A percentile compares a stretch with the other conserved stretches of the same genome.
Evolutionary conservation across 495 filamentous ascomycete genomes (phyloP).

Genomic region (Penicillium subrubescens): DNA sequence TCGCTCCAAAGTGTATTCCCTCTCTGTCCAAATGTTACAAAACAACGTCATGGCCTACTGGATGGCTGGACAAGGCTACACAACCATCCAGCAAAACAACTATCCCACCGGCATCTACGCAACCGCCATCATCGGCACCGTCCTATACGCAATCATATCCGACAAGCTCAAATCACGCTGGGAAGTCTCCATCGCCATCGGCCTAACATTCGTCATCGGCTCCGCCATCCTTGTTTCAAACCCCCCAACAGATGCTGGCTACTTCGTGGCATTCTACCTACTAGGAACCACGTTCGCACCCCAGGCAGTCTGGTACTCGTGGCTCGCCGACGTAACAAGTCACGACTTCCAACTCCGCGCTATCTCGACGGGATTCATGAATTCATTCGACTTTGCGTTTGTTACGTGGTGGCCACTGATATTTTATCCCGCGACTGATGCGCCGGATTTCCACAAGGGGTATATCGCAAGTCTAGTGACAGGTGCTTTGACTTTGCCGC

Average conservation of each 20-base stretch:
- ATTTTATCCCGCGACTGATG: constrained; percentile 38
- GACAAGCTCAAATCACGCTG: constrained; percentile 37
- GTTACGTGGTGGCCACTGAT: constrained; percentile 43
- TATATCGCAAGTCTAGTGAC: constrained; percentile 40
- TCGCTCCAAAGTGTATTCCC: constrained; percentile 30
- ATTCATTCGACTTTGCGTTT: constrained; percentile 42
- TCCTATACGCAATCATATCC: constrained; percentile 38
- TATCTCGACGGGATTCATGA: constrained; percentile 42
- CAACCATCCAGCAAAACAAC: constrained; percentile 38
- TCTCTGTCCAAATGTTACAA: constrained; percentile 34
- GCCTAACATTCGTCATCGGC: constrained; percentile 36
- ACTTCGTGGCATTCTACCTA: constrained; percentile 39
- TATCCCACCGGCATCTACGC: constrained; percentile 38
- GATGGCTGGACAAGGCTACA: constrained; percentile 39
- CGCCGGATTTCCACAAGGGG: constrained; percentile 35
- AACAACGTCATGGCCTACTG: constrained; percentile 43
- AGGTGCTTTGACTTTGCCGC: constrained; percentile 32
- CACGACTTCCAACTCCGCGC: constrained; percentile 38
- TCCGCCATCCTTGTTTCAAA: constrained; percentile 35
- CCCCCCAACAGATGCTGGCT: constrained; percentile 25
- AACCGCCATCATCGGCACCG: constrained; percentile 35
- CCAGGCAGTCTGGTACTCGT: constrained; percentile 42
- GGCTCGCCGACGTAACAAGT: constrained; percentile 39
- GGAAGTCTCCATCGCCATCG: constrained; percentile 38
- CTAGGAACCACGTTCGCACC: constrained; percentile 39